Percentiles rank a stretch among this genome's conserved stretches.
These are phyloP conservation scores for Vigna hirtella DNA, from an alignment of 306 rosid species.

Conservation along the genomic window DNA sequence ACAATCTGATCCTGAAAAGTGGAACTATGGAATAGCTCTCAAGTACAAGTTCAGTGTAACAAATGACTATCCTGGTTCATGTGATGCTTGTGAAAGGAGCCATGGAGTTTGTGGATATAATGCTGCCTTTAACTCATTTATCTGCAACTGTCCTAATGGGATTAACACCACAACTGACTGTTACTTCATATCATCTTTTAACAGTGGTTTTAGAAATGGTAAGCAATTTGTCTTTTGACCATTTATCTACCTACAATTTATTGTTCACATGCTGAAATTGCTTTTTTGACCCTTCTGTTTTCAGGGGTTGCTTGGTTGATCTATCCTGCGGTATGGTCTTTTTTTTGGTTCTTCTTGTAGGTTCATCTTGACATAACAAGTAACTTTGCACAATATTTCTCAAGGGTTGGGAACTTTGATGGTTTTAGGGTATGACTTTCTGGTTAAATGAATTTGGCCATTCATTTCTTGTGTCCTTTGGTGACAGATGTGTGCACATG, in stretches of 20 bases:
- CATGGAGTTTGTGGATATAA: slow-evolving; percentile 70
- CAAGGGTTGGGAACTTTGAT: slow-evolving; percentile 28
- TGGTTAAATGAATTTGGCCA: slow-evolving; percentile 35
- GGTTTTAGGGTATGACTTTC: slow-evolving; percentile 7
- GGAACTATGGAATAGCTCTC: slow-evolving; percentile 88
- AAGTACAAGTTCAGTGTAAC: slow-evolving; percentile 77
- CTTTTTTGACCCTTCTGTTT: slow-evolving; percentile 39
- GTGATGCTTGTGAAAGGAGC: slow-evolving; percentile 72
- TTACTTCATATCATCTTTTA: slow-evolving; percentile 59
- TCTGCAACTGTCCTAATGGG: slow-evolving; percentile 83
- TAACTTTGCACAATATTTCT: slow-evolving; percentile 21
- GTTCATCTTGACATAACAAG: slow-evolving; percentile 9
- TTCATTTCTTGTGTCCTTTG: slow-evolving; percentile 6
- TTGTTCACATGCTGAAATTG: slow-evolving; percentile 9
- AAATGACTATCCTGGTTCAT: slow-evolving; percentile 74
- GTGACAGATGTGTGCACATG: slow-evolving; percentile 45
- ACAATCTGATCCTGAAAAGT: slow-evolving; percentile 69
- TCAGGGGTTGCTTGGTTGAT: slow-evolving; percentile 59
- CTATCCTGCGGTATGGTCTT: slow-evolving; percentile 47
- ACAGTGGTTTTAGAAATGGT: slow-evolving; percentile 61
- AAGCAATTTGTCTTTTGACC: slow-evolving; percentile 23
- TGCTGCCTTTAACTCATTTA: slow-evolving; percentile 57
- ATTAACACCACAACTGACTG: slow-evolving; percentile 72
- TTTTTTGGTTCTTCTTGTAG: slow-evolving; percentile 44
- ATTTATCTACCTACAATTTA: not conserved